Evolutionary conservation across 2,329 filamentous ascomycete genomes (phyloP).

Genomic region (Malbranchea zuffiana): DNA sequence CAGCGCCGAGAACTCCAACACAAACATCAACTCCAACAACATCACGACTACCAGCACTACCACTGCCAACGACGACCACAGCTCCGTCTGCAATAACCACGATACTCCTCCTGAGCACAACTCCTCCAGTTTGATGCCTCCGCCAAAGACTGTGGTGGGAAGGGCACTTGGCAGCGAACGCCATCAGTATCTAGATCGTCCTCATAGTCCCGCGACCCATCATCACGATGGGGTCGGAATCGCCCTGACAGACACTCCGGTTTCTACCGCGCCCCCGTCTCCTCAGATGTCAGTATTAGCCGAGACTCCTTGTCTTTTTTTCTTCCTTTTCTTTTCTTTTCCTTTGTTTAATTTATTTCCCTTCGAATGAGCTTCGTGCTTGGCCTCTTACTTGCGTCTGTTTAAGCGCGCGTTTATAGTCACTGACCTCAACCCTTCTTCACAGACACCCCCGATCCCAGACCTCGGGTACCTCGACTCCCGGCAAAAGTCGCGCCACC

Average conservation of each 20-base stretch:
- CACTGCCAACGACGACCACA: slow-evolving; percentile 14
- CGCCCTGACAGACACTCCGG: slow-evolving; percentile 52
- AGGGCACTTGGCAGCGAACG: slow-evolving; percentile 34
- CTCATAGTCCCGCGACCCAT: slow-evolving; percentile 30
- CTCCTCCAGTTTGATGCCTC: slow-evolving; percentile 24
- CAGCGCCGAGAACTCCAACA: slow-evolving; percentile 11
- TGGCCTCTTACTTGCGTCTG: not conserved
- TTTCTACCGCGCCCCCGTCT: slow-evolving; percentile 51
- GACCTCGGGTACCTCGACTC: slow-evolving; percentile 66
- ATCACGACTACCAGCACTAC: slow-evolving; percentile 17
- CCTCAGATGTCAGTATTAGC: slow-evolving; percentile 49
- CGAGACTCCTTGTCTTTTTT: slow-evolving; percentile 1
- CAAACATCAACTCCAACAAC: slow-evolving; percentile 13
- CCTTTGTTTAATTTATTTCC: slow-evolving; percentile 7
- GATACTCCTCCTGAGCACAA: slow-evolving; percentile 13
- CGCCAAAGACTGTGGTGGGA: slow-evolving; percentile 31
- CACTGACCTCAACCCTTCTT: too few relatives aligned
- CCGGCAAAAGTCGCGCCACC: slow-evolving; percentile 72
- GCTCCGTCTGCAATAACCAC: slow-evolving; percentile 18
- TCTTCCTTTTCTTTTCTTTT: slow-evolving; percentile 15
- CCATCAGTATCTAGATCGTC: slow-evolving; percentile 30
- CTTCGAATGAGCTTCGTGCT: not conserved
- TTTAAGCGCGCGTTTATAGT: not conserved
- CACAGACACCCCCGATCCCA: slow-evolving; percentile 30
- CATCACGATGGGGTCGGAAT: slow-evolving; percentile 41